Base-by-base conservation (phyloP, 1,284 basidiomycete species). In the Leccinum fallax region DNA sequence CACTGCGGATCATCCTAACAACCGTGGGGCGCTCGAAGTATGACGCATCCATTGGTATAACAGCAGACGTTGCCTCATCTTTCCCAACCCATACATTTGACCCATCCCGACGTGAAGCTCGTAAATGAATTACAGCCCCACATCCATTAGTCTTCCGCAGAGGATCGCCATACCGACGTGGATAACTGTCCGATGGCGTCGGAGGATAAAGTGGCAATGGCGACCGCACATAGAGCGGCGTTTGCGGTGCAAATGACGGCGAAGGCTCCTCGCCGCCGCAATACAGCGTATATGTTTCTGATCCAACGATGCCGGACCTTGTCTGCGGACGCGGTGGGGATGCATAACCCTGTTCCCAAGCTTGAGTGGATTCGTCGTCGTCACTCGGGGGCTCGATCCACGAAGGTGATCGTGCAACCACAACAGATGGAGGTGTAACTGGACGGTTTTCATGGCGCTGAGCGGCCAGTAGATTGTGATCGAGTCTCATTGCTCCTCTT, bases 401-500 rank as follows among this genome's bases (percentile, higher is more conserved):
- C 1, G 76, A 71, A 3, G 79, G 71, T 10, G 75, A 61, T 51
- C 70, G 65, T 13, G 70, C 68, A n/a, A 71, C 70, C 5, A 74
- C 58, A 55, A 76, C 71, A 0, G 71, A 64, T 4, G 71, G 71
- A 15, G 75, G 70, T 30, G 75, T 72, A 2, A 48, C 19, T 9
- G 70, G 65, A 36, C 71, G 66, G 2, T 58, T 49, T 63, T 73
- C 73, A n/a, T 63, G 63, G 53, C 75, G 75, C 55, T 76, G 75
- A 13, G 68, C 59, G 59, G 55, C 67, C 30, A 74, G 51, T 26
- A 68, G 34, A 53, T 64, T 71, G 61, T 85, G 83, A 72, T 88
- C 86, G 48, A 88, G 77, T 40, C 86, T 80, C 79, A 90, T 83
- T 56, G 89, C 89, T 24, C 89, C 89, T 66, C 89, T 76, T 60